phyloP scores from a whole-genome alignment of 176 grass and related monocot species.

The Raddia guianensis region DNA sequence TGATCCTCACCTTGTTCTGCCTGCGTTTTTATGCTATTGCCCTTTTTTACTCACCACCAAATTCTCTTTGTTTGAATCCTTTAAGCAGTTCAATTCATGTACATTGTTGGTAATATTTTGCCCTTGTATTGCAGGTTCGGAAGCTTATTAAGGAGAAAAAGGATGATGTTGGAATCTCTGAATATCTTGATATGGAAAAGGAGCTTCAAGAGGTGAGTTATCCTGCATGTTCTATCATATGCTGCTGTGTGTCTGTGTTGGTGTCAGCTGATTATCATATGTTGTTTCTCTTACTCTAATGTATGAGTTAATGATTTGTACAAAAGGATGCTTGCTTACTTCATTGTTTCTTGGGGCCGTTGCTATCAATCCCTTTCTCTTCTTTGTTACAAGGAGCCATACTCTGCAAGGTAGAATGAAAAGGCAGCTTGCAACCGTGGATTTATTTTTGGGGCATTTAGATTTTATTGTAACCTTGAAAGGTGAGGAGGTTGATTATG shows the following conservation, averaged over 20 bases:
- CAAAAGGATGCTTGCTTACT: conserved; percentile 44
- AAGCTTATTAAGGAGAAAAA: conserved; percentile 74
- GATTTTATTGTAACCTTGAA: conserved; percentile 62
- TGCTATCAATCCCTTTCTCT: conserved; percentile 61
- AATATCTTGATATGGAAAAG: conserved; percentile 93
- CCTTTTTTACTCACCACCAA: conserved; percentile 5
- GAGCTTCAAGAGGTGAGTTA: conserved; percentile 85
- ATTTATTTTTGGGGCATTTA: conserved; percentile 63
- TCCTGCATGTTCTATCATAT: conserved; percentile 18
- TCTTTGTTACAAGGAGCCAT: conserved; percentile 78
- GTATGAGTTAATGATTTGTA: conserved; percentile 18
- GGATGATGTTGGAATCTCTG: conserved; percentile 67
- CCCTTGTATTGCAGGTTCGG: conserved; percentile 57
- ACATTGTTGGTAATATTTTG: conserved; percentile 11
- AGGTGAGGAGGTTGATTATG: conserved; percentile 68
- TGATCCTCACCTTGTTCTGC: background rate
- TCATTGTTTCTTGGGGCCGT: conserved; percentile 34
- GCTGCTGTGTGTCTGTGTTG: conserved; percentile 12
- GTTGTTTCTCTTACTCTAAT: conserved; percentile 7
- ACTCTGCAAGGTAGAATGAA: conserved; percentile 63
- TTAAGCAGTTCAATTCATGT: conserved; percentile 15
- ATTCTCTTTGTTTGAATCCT: conserved; percentile 7
- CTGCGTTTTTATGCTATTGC: background rate
- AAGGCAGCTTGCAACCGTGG: conserved; percentile 56
- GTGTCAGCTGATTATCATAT: conserved; percentile 13